Base-by-base conservation (phyloP, 164 flowering plant genomes). In the Stephania japonica region DNA sequence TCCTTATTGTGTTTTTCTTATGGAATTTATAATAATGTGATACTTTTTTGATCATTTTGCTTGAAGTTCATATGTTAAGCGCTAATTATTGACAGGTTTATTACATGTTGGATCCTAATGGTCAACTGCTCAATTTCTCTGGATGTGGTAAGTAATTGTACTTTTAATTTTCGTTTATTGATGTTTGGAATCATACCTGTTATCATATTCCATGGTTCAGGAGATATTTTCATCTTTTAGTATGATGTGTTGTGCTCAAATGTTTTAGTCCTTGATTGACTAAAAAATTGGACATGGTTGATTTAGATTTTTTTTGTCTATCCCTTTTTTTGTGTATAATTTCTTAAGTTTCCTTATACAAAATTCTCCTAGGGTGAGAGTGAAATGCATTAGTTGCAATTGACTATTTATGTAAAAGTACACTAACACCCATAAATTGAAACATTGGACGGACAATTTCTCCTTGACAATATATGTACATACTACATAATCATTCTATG, bases 31-130 rank as follows among this genome's bases (percentile, higher is more conserved):
- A 32, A 32, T 32, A 32, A 32, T 4, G 38, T 32, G 38, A 32
- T 32, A 32, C 4, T 32, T 32, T 32, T 32, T 32, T 32, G 0
- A 32, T 32, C 38, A 32, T 32, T 32, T 32, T 32, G 38, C 38
- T 32, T 32, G 2, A 32, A 32, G 38, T 32, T 32, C 38, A 32
- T 2, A 32, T 32, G 38, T 32, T 32, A 4, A 32, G 38, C 38
- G 38, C 1, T 32, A 32, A 32, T 32, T 32, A 59, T 75, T 62
- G 80, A 24, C 87, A 95, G 99, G 93, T 93, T 71, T 95, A 95
- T 84, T 95, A 91, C 87, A 93, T 95, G 96, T 68, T 95, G 76
- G 94, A 94, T 75, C 43, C 74, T 65, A 75, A 77, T 65, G 87
- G 84, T 65, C 85, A 86, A 75, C 71, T 87, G 81, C 83, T 92